Conservation (phyloP, 228 moss, liverwort and hornwort species). For the Sphagnum magellanicum region DNA sequence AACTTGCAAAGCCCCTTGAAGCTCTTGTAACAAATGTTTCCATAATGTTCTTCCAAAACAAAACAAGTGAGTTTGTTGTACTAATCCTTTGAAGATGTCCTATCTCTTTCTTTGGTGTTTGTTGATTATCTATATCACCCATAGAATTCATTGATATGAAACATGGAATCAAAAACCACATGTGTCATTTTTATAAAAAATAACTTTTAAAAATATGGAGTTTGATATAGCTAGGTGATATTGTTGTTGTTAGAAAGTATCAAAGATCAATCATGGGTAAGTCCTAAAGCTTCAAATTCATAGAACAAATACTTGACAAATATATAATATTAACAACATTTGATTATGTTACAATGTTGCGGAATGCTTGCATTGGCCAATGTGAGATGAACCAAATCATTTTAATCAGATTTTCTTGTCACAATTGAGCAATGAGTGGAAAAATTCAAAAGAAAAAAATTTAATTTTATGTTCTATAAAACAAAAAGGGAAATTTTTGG, state of each 20-base stretch:
- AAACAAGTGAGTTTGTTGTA: constrained; percentile 20
- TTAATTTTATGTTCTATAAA: too few species aligned
- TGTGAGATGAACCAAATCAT: constrained; percentile 46
- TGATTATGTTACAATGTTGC: constrained; percentile 3
- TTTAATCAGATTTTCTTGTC: constrained; percentile 35
- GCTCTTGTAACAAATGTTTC: constrained; percentile 32
- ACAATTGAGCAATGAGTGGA: too few species aligned
- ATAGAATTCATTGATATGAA: background rate
- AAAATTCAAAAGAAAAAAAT: too few species aligned
- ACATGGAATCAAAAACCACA: background rate
- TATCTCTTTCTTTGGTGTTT: background rate
- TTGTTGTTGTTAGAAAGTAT: background rate
- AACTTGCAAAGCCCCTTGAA: constrained; percentile 42
- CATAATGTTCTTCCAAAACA: constrained; percentile 39
- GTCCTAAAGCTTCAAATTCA: too few species aligned
- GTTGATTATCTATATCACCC: background rate
- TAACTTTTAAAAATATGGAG: background rate
- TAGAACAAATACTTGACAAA: too few species aligned
- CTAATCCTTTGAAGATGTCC: background rate
- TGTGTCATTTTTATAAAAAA: background rate
- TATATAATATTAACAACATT: background rate
- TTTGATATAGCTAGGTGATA: background rate
- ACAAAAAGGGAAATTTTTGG: too few species aligned
- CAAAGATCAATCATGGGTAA: background rate
- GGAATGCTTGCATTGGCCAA: constrained; percentile 56